Percentiles rank a stretch among this genome's conserved stretches.
These are phyloP conservation scores for Closterium sp. DNA, from an alignment of 139 green algal genomes.

Conservation along the genomic window DNA sequence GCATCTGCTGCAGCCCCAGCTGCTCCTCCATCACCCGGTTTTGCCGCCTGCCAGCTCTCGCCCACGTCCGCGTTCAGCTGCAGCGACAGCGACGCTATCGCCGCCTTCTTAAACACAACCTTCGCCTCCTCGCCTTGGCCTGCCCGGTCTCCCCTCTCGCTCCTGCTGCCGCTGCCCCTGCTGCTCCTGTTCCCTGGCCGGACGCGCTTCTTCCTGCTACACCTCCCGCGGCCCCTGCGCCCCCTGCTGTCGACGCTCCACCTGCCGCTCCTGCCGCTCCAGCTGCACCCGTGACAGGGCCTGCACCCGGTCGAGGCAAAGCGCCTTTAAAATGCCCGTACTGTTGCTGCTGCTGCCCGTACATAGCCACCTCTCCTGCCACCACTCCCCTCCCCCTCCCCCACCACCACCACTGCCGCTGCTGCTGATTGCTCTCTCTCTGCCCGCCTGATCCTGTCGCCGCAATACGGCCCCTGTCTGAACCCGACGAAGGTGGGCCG, in stretches of 20 bases:
- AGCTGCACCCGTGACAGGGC: not conserved
- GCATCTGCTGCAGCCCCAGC: constrained; percentile 24
- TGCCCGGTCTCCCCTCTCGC: not conserved
- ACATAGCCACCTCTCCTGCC: not conserved
- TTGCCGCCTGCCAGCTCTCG: not conserved
- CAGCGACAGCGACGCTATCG: constrained; percentile 8
- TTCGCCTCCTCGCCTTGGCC: constrained; percentile 10
- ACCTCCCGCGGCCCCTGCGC: not conserved
- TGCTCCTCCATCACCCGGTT: constrained; percentile 25
- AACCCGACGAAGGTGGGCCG: not conserved
- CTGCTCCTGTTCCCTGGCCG: not conserved
- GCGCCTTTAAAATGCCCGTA: not conserved
- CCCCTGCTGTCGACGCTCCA: not conserved
- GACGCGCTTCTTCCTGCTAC: not conserved
- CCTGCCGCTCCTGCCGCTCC: not conserved
- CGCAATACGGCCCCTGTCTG: not conserved
- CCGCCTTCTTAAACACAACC: constrained; percentile 7
- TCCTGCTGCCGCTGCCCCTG: not conserved
- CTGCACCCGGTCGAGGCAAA: not conserved
- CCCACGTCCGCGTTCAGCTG: constrained; percentile 26
- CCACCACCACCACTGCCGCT: not conserved
- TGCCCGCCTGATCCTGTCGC: not conserved
- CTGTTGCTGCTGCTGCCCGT: not conserved
- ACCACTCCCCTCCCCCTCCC: not conserved
- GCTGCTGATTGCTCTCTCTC: not conserved